Conservation (phyloP, 495 filamentous ascomycete genomes). For the Physcia stellaris region DNA sequence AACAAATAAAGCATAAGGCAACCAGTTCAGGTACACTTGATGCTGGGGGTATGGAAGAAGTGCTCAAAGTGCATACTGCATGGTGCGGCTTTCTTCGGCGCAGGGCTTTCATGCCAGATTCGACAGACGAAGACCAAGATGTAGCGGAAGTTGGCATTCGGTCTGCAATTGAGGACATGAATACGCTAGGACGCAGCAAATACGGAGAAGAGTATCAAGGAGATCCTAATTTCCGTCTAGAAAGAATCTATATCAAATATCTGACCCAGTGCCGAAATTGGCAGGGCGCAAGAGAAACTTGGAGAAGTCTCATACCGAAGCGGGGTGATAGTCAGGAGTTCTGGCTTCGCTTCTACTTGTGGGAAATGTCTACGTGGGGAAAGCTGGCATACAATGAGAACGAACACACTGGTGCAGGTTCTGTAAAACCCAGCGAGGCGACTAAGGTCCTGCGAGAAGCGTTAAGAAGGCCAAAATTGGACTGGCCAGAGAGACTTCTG, state of each 20-base stretch:
- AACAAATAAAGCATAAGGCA: conserved; percentile 80
- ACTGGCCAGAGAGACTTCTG: conserved; percentile 85
- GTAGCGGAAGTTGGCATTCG: conserved; percentile 81
- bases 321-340: conserved; percentile 75
- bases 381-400: conserved; percentile 36
- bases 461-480: conserved; percentile 52
- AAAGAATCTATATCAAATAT: conserved; percentile 84
- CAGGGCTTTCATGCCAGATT: conserved; percentile 58
- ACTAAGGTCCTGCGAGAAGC: conserved; percentile 57
- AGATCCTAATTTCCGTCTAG: conserved; percentile 75
- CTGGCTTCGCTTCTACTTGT: conserved; percentile 81
- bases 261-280: conserved; percentile 62
- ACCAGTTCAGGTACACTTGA: conserved; percentile 69
- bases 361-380: conserved; percentile 68
- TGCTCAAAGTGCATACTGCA: conserved; percentile 75
- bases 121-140: conserved; percentile 80
- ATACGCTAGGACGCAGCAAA: conserved; percentile 59
- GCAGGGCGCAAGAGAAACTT: conserved; percentile 54
- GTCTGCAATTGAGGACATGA: conserved; percentile 69
- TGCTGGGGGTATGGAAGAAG: conserved; percentile 62
- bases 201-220: conserved; percentile 66
- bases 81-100: conserved; percentile 91
- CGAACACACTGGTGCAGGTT: conserved; percentile 11
- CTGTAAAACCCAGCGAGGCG: conserved; percentile 33
- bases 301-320: conserved; percentile 52